Base-by-base conservation (phyloP, 352 stramenopile genomes). In the Pythium aquatile region DNA sequence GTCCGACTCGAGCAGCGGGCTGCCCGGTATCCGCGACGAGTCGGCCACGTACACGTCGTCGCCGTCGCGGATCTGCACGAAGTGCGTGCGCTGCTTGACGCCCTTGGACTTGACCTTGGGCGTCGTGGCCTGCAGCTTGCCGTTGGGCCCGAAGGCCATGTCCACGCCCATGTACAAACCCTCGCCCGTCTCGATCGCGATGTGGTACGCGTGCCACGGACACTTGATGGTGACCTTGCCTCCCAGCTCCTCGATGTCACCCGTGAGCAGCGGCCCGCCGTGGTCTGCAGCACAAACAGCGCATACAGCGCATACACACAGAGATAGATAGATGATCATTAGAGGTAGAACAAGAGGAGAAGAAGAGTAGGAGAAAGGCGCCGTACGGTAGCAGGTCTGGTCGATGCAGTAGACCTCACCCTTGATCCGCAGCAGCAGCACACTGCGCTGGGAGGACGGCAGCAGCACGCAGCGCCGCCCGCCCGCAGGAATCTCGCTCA, bases 181-280 rank as follows among this genome's bases (percentile, higher is more conserved):
- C 69, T 96, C 87, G 29, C 87, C 87, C 2, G 81, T 92, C 54
- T 83, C 80, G 11, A 95, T 60, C 9, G 82, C 83, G 66, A 95
- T 95, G 52, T 91, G 86, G 71, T 88, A 95, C 48, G 83, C 83
- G 65, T 95, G 87, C 87, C 87, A 95, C 29, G 87, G 87, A 70
- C 87, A 94, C 67, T 91, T 90, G 66, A 94, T 79, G 3, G 82
- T 89, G 9, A 78, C 60, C 33, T 91, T 92, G 40, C 80, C 83
- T 28, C 83, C 84, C 55, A 95, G 74, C 65, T 93, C 87, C 61
- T 95, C 87, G 66, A 95, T 93, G 55, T 95, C 87, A 56, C 87
- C 87, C 61, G 85, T 91, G 5, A 79, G 35, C 11, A 95, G 69
- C 63, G 87, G 87, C 9, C 87, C 87, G 26, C 87, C 87, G 56